phyloP scores from a whole-genome alignment of 768 basidiomycete species.

The Termitomyces sp. region DNA sequence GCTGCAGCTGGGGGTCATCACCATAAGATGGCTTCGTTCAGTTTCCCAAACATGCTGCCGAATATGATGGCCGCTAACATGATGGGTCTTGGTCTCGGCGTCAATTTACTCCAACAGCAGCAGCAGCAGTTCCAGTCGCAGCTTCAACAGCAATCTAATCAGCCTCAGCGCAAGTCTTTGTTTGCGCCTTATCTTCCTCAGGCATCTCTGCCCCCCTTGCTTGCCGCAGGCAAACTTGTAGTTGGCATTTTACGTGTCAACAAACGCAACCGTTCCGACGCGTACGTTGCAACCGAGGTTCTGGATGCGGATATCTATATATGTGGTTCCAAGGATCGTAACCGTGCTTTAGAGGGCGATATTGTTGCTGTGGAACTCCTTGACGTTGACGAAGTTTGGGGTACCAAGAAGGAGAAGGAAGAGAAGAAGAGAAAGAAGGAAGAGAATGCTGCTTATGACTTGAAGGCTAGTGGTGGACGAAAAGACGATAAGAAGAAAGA shows the following conservation, averaged over 20 bases:
- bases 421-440: constrained; percentile 99
- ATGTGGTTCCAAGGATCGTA: constrained; percentile 97
- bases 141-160: constrained; percentile 86
- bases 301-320: constrained; percentile 99
- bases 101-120: constrained; percentile 87
- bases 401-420: constrained; percentile 99
- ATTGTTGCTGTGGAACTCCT: constrained; percentile 97
- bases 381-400: constrained; percentile 97
- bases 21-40: constrained; percentile 96
- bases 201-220: constrained; percentile 92
- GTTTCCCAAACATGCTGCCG: constrained; percentile 96
- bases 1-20: constrained; percentile 93
- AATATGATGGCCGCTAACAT: constrained; percentile 97
- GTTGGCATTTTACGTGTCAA: constrained; percentile 97
- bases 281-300: constrained; percentile 97
- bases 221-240: constrained; percentile 96
- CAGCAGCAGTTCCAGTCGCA: constrained; percentile 96
- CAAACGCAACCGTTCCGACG: constrained; percentile 97
- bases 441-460: constrained; percentile 94
- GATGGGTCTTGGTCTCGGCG: constrained; percentile 85
- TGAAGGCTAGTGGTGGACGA: constrained; percentile 67
- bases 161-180: constrained; percentile 95
- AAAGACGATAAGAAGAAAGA: constrained; percentile 99
- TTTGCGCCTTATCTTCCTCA: constrained; percentile 99
- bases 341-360: constrained; percentile 96